Base-by-base conservation (phyloP, 345 rosid species). In the Corchorus olitorius region DNA sequence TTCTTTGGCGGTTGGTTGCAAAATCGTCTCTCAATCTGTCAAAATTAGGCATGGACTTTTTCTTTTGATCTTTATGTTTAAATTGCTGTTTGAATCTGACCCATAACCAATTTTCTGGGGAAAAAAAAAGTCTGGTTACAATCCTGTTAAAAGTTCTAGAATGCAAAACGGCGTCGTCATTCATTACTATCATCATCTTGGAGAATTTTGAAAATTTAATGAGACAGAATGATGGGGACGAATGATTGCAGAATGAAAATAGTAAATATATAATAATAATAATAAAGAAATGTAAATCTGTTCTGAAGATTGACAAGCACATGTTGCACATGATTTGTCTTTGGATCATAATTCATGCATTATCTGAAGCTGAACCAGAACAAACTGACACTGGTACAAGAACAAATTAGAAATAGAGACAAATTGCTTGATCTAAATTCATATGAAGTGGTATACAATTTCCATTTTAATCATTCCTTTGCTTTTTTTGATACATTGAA, bases 381-480 rank as follows among this genome's bases (percentile, higher is more conserved):
- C 12, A 64, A 64, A 64, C 7, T 3, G 7, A 37, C 46, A 64
- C 33, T 0, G 34, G 72, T 6, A 19, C 35, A 19, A 67, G 54
- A 67, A 48, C 72, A 20, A 2, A 46, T 11, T 37, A 43, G 62
- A 52, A 12, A 58, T 55, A 35, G 17, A 70, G 48, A 70, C 73
- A 70, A 70, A 33, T 52, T 9, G 10, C 13, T 52, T 53, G 74
- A 70, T 52, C 74, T 70, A 11, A 16, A 37, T 50, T 58, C 66
- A 65, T 48, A 45, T 76, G 73, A 68, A 12, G 2, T 1, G 1
- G 55, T 43, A 39, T 65, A 22, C 54, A 50, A 27, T 37, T 70
- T 20, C 39, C 53, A 15, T 50, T 27, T 27, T 9, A 33, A 58
- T 34, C 55, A 61, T 27, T 14, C 37, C 27, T 58, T 27, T 78